A percentile compares a stretch with the other conserved stretches of the same genome.
These are phyloP conservation scores for Tulasnella calospora DNA, from an alignment of 768 basidiomycete genomes.

Conservation along the genomic window DNA sequence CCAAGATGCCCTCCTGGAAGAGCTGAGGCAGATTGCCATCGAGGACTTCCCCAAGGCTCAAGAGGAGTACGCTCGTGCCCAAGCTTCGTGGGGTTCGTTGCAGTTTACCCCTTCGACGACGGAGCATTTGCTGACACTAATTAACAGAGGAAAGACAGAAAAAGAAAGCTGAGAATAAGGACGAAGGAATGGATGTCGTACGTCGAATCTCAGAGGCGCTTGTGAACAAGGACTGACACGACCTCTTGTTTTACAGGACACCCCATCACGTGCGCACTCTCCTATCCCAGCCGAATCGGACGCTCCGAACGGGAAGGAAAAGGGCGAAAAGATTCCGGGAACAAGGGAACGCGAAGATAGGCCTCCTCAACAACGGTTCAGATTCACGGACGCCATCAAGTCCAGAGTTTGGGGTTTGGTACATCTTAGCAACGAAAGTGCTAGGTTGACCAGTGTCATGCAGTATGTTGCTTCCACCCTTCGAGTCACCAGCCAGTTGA, in stretches of 20 bases:
- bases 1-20: slow-evolving; percentile 62
- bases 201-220: background rate
- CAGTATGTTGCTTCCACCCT: slow-evolving; percentile 31
- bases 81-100: slow-evolving; percentile 60
- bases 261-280: slow-evolving; percentile 29
- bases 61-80: slow-evolving; percentile 69
- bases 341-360: slow-evolving; percentile 41
- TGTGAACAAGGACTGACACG: background rate
- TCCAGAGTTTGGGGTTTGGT: slow-evolving; percentile 73
- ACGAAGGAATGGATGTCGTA: background rate
- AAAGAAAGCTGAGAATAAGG: slow-evolving; percentile 38
- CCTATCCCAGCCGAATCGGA: slow-evolving; percentile 27
- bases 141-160: slow-evolving; percentile 46
- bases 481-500: background rate
- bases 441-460: slow-evolving; percentile 45
- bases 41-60: slow-evolving; percentile 63
- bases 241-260: background rate
- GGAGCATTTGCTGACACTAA: background rate
- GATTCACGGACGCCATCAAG: slow-evolving; percentile 78
- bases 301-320: background rate
- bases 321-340: slow-evolving; percentile 23
- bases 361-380: slow-evolving; percentile 70
- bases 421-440: slow-evolving; percentile 75
- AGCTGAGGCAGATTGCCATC: slow-evolving; percentile 57
- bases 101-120: background rate